These are phyloP conservation scores for Verticillium nonalfalfae DNA, from an alignment of 2,329 filamentous ascomycete genomes.

Conservation along the genomic window DNA sequence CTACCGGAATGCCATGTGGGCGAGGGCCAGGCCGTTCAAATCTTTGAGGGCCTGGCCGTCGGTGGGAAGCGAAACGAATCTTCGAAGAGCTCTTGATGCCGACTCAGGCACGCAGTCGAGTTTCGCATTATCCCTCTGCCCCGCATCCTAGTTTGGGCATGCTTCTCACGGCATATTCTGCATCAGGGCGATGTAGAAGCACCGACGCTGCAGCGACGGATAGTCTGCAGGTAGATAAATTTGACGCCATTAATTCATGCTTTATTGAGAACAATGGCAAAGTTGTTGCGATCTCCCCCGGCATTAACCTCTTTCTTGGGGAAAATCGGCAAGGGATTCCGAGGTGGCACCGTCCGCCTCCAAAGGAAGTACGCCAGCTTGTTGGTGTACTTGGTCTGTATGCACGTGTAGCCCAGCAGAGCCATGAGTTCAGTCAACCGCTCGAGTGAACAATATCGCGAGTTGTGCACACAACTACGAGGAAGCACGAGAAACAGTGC, in stretches of 20 bases:
- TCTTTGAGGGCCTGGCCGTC: slow-evolving; percentile 19
- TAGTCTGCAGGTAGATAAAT: no score
- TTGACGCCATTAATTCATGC: neutral
- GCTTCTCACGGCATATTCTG: no score
- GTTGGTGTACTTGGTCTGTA: slow-evolving; percentile 64
- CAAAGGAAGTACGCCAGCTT: slow-evolving; percentile 92
- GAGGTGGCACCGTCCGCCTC: slow-evolving; percentile 34
- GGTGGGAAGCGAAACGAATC: neutral
- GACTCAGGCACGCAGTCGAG: neutral
- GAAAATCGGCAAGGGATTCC: slow-evolving; percentile 30
- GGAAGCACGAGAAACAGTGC: slow-evolving; percentile 86
- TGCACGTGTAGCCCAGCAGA: slow-evolving; percentile 64
- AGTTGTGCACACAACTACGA: slow-evolving; percentile 81
- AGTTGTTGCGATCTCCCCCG: slow-evolving; percentile 80
- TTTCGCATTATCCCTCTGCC: no score
- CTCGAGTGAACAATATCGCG: slow-evolving; percentile 74
- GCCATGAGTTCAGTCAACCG: slow-evolving; percentile 68
- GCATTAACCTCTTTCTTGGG: slow-evolving; percentile 72
- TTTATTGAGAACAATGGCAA: slow-evolving; percentile 63
- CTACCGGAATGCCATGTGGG: slow-evolving; percentile 43
- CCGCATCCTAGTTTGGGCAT: no score
- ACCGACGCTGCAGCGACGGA: no score
- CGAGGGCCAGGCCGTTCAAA: slow-evolving; percentile 23
- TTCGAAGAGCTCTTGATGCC: no score
- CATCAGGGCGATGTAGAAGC: no score